These are phyloP conservation scores for Aspergillus bertholletiae DNA, from an alignment of 495 filamentous ascomycete species.

Conservation along the genomic window DNA sequence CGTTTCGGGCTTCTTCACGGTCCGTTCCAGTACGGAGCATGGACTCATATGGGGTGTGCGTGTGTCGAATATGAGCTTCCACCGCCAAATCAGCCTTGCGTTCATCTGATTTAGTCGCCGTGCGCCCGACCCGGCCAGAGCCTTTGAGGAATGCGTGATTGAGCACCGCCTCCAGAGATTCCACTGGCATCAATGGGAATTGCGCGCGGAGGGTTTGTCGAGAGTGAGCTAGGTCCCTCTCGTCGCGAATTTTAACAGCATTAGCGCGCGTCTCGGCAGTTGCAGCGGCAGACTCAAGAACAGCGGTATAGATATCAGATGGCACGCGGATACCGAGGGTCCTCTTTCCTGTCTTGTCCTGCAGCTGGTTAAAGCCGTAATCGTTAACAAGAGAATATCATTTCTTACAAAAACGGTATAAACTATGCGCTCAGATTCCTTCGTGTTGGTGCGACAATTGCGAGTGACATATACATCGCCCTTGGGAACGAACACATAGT, in stretches of 20 bases:
- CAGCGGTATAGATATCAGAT: slow-evolving; percentile 28
- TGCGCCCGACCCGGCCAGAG: slow-evolving; percentile 48
- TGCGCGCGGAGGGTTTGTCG: slow-evolving; percentile 28
- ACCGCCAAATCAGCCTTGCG: slow-evolving; percentile 41
- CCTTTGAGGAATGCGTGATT: slow-evolving; percentile 46
- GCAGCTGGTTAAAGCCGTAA: slow-evolving; percentile 5
- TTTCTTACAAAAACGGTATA: slow-evolving; percentile 44
- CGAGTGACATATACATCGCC: slow-evolving; percentile 50
- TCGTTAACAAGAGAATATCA: not conserved
- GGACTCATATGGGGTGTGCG: slow-evolving; percentile 43
- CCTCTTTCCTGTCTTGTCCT: slow-evolving; percentile 32
- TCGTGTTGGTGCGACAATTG: slow-evolving; percentile 44
- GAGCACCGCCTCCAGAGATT: slow-evolving; percentile 34
- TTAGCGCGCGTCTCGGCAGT: slow-evolving; percentile 39
- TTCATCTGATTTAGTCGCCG: slow-evolving; percentile 27
- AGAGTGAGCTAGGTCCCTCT: slow-evolving; percentile 27
- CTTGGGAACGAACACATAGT: slow-evolving; percentile 49
- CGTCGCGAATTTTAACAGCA: slow-evolving; percentile 34
- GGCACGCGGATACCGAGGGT: slow-evolving; percentile 47
- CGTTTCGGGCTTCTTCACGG: slow-evolving; percentile 22
- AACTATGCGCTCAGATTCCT: slow-evolving; percentile 33
- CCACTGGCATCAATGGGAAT: slow-evolving; percentile 43
- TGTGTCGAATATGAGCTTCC: slow-evolving; percentile 51
- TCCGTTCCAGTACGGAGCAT: slow-evolving; percentile 27
- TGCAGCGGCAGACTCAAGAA: slow-evolving; percentile 25